Percentiles rank a stretch among this genome's conserved stretches.
Conservation (phyloP, 2,329 filamentous ascomycete species). For the Exophiala sp. region DNA sequence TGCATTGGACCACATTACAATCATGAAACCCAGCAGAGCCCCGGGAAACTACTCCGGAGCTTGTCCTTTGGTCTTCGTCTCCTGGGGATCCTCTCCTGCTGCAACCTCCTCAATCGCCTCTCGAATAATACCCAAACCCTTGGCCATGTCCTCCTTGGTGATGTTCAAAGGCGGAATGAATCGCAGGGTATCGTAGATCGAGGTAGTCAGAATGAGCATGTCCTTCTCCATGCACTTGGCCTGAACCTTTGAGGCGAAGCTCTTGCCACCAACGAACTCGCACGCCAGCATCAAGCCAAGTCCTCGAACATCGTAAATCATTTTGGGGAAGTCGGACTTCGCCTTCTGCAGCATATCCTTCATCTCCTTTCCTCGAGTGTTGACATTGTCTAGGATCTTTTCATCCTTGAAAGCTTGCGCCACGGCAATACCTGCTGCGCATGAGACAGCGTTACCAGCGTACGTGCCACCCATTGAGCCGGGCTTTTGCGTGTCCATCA, state of each 20-base stretch:
- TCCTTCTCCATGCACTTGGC: constrained; percentile 39
- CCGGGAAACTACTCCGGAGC: constrained; percentile 11
- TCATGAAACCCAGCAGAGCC: no score
- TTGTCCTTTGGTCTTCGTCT: constrained; percentile 22
- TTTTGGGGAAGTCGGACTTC: constrained; percentile 30
- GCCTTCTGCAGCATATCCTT: constrained; percentile 29
- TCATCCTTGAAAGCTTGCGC: constrained; percentile 37
- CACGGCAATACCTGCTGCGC: constrained; percentile 37
- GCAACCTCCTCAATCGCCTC: constrained; percentile 38
- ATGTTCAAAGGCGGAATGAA: constrained; percentile 42
- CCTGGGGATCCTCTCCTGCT: constrained; percentile 23
- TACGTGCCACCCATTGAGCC: constrained; percentile 40
- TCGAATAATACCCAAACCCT: constrained; percentile 36
- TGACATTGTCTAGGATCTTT: constrained; percentile 37
- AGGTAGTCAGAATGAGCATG: constrained; percentile 40
- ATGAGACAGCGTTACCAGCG: constrained; percentile 37
- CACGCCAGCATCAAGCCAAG: constrained; percentile 40
- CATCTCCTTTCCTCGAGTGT: constrained; percentile 31
- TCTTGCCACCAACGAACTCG: constrained; percentile 36
- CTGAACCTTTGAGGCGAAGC: constrained; percentile 37
- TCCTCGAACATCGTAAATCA: constrained; percentile 39
- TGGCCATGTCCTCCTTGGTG: constrained; percentile 37
- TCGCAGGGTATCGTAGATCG: constrained; percentile 39
- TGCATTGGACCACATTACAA: no score
- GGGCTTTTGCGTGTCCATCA: constrained; percentile 38